Base-by-base conservation (phyloP, 495 filamentous ascomycete genomes). In the Podospora comata region DNA sequence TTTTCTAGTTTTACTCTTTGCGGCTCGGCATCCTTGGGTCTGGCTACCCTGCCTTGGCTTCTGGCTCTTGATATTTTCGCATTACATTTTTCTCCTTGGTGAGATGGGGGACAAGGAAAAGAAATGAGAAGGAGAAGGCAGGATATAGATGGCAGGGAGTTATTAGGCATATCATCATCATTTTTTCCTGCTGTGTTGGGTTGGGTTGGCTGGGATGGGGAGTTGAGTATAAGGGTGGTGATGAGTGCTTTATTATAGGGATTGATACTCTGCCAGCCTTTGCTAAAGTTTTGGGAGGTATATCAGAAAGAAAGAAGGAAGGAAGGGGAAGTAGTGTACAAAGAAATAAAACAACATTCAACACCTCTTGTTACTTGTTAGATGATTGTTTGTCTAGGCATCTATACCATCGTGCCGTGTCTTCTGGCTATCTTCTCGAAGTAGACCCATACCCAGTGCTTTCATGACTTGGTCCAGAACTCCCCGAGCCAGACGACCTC, bases 381-480 rank as follows among this genome's bases (percentile, higher is more conserved):
- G 15, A 13, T 13, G 7, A 3, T 6, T 48, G 39, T 48, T 48
- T 48, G 13, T 48, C 39, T 48, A 23, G 1, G 23, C 23, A 11
- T 48, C 7, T 48, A 48, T 48, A 11, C 39, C 13, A 13, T 48
- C 39, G 7, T 11, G 9, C 2, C 13, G 9, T 48, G 39, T 48
- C 23, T 48, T 48, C 2, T 48, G 13, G 48, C 70, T 80, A 97
- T 71, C 94, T 86, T 66, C 95, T 84, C 67, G 85, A 87, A 0
- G 93, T 97, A 15, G 92, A 92, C 6, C 95, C 95, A 80, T 96
- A 98, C 1, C 95, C 95, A 6, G 93, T 97, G 70, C 90, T 93
- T 67, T 92, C 85, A 71, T 91, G 85, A 66, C 88, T 87, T 7
- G 86, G 75, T 19, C 87, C 80, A 53, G 83, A 80, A 4, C 76